Percentiles rank a stretch among this genome's conserved stretches.
Conservation (phyloP, 305 asterid genomes). For the Rubia peregrina region DNA sequence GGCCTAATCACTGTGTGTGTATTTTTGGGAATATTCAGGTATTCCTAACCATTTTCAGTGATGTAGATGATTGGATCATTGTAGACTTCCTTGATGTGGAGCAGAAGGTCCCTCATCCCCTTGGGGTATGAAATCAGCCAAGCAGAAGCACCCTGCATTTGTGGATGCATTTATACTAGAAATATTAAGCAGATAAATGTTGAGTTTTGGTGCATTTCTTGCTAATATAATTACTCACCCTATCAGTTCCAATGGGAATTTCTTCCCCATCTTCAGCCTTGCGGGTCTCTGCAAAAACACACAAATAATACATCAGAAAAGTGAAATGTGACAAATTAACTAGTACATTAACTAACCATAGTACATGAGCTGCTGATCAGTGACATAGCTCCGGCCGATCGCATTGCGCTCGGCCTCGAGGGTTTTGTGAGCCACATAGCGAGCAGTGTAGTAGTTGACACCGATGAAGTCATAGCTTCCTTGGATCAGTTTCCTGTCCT, state of each 20-base stretch:
- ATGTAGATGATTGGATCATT: conserved; percentile 12
- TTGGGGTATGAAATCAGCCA: conserved; percentile 10
- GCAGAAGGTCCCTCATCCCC: background rate
- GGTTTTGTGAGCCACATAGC: background rate
- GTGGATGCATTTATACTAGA: background rate
- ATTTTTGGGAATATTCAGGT: too few relatives aligned
- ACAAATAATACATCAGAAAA: background rate
- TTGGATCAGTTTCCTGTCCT: background rate
- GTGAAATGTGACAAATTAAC: background rate
- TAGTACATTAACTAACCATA: background rate
- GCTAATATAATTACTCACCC: conserved; percentile 1
- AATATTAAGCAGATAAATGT: background rate
- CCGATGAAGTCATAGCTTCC: conserved; percentile 9
- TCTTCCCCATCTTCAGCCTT: background rate
- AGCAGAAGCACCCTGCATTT: conserved; percentile 8
- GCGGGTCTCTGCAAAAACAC: background rate
- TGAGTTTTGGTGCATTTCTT: background rate
- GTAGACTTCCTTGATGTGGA: background rate
- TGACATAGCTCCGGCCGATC: conserved; percentile 1
- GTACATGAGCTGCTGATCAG: conserved; percentile 1
- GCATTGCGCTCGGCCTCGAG: background rate
- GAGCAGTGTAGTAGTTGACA: conserved; percentile 3
- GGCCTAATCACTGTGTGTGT: background rate
- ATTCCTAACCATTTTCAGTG: conserved; percentile 4
- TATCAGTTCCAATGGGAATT: conserved; percentile 3